These are phyloP conservation scores for Larix kaempferi DNA, from an alignment of 75 land plant genomes.

Conservation along the genomic window DNA sequence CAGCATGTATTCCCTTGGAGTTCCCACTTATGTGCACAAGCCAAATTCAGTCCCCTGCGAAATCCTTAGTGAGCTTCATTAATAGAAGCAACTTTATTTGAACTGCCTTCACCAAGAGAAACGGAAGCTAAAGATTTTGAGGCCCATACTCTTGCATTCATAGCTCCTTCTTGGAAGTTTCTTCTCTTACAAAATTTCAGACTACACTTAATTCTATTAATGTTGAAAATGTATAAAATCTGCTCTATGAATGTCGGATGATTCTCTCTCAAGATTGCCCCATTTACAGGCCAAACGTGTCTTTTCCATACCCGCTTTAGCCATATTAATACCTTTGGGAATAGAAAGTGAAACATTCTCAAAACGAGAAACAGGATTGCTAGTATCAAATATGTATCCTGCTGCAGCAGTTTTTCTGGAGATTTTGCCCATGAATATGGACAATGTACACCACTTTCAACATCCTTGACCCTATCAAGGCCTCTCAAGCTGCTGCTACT, in stretches of 20 bases:
- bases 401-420: constrained; percentile 75
- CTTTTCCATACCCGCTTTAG: constrained; percentile 44
- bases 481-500: not conserved
- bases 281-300: constrained; percentile 22
- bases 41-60: not conserved
- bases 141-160: constrained; percentile 67
- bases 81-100: constrained; percentile 27
- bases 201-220: constrained; percentile 7
- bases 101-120: constrained; percentile 61
- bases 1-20: not conserved
- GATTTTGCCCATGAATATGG: constrained; percentile 93
- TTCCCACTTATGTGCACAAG: not conserved
- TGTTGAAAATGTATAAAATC: constrained; percentile 20
- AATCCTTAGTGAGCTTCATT: constrained; percentile 11
- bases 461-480: not conserved
- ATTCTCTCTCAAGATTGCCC: constrained; percentile 35
- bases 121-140: constrained; percentile 60
- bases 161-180: constrained; percentile 49
- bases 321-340: constrained; percentile 39
- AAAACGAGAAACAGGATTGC: constrained; percentile 68
- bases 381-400: constrained; percentile 74
- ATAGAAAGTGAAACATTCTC: constrained; percentile 47
- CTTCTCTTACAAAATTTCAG: constrained; percentile 43
- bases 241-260: constrained; percentile 27
- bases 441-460: constrained; percentile 41